Percentiles rank a stretch among this genome's conserved stretches.
These are phyloP conservation scores for Skeletonema marinoi DNA, from an alignment of 108 stramenopile species.

Conservation along the genomic window DNA sequence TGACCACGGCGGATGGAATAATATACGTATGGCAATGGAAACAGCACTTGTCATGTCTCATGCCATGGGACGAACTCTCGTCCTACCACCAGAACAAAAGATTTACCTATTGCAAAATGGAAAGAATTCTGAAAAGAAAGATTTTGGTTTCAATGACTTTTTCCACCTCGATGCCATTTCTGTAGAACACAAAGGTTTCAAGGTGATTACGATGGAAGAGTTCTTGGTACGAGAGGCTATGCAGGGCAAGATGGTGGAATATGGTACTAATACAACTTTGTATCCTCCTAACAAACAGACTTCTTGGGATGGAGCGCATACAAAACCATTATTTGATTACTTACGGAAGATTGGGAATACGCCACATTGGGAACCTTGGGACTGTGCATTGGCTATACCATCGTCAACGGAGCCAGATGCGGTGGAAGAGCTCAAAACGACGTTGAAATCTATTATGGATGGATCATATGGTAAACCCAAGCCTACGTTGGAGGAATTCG, in stretches of 20 bases:
- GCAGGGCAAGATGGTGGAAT: constrained; percentile 42
- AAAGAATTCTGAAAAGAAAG: constrained; percentile 31
- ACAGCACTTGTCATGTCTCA: constrained; percentile 83
- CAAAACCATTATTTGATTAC: constrained; percentile 45
- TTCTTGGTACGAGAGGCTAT: constrained; percentile 71
- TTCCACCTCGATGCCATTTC: constrained; percentile 70
- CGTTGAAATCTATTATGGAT: constrained; percentile 43
- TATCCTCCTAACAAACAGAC: constrained; percentile 71
- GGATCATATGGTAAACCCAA: constrained; percentile 49
- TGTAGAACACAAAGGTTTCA: constrained; percentile 54
- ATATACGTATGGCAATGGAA: constrained; percentile 66
- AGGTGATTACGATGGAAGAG: constrained; percentile 79
- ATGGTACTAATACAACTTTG: constrained; percentile 34
- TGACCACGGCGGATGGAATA: constrained; percentile 61
- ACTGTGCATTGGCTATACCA: constrained; percentile 55
- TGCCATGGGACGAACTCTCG: constrained; percentile 91
- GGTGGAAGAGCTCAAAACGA: constrained; percentile 37
- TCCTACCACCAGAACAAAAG: constrained; percentile 85
- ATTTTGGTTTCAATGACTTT: constrained; percentile 77
- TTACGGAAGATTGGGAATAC: constrained; percentile 43
- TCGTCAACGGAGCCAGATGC: constrained; percentile 30
- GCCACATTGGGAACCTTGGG: constrained; percentile 50
- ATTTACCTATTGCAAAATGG: constrained; percentile 79
- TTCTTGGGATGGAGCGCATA: constrained; percentile 53
- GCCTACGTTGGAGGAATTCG: constrained; percentile 49